Evolutionary conservation across 306 rosid species (phyloP).

Genomic region (Benincasa hispida): DNA sequence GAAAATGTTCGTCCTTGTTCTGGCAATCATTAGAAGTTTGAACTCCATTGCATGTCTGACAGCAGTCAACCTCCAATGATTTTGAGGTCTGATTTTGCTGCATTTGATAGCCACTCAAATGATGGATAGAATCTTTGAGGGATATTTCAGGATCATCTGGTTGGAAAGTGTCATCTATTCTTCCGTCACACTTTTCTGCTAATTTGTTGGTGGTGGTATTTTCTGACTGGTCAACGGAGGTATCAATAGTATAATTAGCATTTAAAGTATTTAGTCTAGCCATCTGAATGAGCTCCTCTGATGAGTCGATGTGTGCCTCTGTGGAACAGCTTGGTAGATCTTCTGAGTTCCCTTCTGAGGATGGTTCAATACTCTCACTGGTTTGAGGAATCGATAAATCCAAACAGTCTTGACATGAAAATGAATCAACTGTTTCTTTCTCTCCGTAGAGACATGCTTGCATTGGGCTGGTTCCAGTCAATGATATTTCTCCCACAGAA

Average conservation of each 20-base stretch:
- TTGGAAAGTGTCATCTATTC: conserved; percentile 23
- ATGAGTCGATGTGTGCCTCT: conserved; percentile 20
- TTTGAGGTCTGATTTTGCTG: conserved; percentile 23
- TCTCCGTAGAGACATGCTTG: conserved; percentile 17
- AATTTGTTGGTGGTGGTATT: conserved; percentile 8
- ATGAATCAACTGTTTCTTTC: conserved; percentile 25
- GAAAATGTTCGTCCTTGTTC: conserved; percentile 29
- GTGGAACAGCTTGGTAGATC: conserved; percentile 32
- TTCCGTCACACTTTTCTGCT: conserved; percentile 20
- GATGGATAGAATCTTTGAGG: conserved; percentile 22
- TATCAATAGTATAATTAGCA: not conserved
- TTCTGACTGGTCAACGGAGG: conserved; percentile 19
- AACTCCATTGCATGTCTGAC: conserved; percentile 24
- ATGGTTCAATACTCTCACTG: conserved; percentile 48
- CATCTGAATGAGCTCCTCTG: conserved; percentile 37
- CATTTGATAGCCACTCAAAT: conserved; percentile 17
- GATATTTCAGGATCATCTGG: conserved; percentile 20
- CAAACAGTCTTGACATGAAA: conserved; percentile 44
- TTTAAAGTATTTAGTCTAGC: conserved; percentile 29
- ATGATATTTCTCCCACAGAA: not conserved
- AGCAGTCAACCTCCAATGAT: conserved; percentile 28
- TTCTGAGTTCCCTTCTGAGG: conserved; percentile 62
- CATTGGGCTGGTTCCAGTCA: conserved; percentile 22
- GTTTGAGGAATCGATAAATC: conserved; percentile 45
- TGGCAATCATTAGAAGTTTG: conserved; percentile 25